Evolutionary conservation across 2,329 filamentous ascomycete species (phyloP).

Genomic region (Claviceps monticola): DNA sequence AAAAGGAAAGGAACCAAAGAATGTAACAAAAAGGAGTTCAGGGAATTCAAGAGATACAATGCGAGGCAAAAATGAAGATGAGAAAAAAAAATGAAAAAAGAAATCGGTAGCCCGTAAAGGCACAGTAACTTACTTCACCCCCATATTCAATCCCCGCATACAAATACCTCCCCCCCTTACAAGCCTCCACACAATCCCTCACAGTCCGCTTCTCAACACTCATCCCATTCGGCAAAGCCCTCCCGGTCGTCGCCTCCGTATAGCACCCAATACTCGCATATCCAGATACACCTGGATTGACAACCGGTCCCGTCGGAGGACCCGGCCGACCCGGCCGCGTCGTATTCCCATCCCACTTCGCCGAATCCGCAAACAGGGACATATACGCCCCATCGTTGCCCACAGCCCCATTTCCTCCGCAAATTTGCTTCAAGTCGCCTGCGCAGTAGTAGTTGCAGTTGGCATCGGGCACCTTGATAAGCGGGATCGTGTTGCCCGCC

Average conservation of each 20-base stretch:
- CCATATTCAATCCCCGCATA: constrained; percentile 26
- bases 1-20: neutral
- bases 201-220: constrained; percentile 17
- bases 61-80: no score
- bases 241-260: constrained; percentile 18
- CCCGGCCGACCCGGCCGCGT: constrained; percentile 10
- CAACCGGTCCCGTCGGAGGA: constrained; percentile 12
- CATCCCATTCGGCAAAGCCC: constrained; percentile 18
- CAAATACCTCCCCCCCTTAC: constrained; percentile 13
- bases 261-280: constrained; percentile 26
- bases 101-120: no score
- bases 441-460: constrained; percentile 39
- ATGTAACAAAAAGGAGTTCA: neutral
- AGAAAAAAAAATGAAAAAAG: neutral
- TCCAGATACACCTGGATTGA: constrained; percentile 24
- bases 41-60: no score
- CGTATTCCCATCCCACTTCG: constrained; percentile 15
- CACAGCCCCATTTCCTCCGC: constrained; percentile 34
- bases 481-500: constrained; percentile 35
- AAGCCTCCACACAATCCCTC: constrained; percentile 19
- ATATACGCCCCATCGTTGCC: constrained; percentile 26
- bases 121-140: constrained; percentile 16
- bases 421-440: constrained; percentile 35
- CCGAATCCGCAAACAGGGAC: constrained; percentile 31
- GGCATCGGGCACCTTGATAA: constrained; percentile 25